phyloP scores from a whole-genome alignment of 495 filamentous ascomycete species.

The Trypethelium eluteriae region DNA sequence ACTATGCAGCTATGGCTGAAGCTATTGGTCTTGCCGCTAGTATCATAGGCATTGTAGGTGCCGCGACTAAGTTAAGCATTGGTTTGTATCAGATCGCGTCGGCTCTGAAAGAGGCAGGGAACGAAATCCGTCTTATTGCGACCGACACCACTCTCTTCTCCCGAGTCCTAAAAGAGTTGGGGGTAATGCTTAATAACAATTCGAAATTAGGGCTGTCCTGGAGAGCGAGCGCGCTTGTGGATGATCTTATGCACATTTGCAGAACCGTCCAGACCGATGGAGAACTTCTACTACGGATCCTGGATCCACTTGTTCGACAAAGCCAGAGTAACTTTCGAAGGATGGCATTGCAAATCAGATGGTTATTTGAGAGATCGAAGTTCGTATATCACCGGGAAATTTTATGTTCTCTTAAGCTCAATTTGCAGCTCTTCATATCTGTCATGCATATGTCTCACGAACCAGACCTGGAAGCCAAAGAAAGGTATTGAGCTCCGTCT shows the following conservation, averaged over 20 bases:
- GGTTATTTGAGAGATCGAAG: neutral
- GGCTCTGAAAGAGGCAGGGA: neutral
- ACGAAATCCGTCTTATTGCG: neutral
- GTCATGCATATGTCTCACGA: neutral
- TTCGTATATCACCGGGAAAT: neutral
- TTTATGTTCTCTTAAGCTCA: neutral
- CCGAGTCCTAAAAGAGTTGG: neutral
- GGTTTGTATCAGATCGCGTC: neutral
- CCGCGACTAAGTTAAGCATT: neutral
- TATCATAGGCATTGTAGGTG: neutral
- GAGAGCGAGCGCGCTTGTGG: neutral
- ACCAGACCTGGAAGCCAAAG: neutral
- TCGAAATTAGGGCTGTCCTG: neutral
- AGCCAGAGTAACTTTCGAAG: neutral
- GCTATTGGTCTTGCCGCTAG: neutral
- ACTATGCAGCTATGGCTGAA: neutral
- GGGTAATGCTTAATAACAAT: neutral
- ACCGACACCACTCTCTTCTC: neutral
- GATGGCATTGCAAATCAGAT: neutral
- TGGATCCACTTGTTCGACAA: neutral
- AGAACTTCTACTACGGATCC: neutral
- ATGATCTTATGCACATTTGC: neutral
- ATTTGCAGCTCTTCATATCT: neutral
- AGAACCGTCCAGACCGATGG: neutral
- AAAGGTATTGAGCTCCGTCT: no score